Conservation (phyloP, 1,284 basidiomycete genomes). For the Prillingera fragicola region DNA sequence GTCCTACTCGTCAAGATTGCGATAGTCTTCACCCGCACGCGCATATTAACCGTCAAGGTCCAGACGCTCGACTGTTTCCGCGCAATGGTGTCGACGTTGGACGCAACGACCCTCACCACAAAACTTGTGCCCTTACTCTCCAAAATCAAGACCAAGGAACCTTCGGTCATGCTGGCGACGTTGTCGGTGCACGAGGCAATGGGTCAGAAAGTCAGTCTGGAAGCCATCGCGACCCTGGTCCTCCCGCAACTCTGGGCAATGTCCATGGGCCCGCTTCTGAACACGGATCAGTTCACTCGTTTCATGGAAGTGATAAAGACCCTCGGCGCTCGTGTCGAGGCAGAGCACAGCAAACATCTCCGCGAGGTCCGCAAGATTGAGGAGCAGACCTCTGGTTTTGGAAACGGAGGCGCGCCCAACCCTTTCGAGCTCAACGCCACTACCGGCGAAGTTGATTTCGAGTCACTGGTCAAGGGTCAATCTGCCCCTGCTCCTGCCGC, state of each 20-base stretch:
- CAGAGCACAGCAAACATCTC: conserved; percentile 47
- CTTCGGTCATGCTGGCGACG: conserved; percentile 89
- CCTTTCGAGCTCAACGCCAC: conserved; percentile 22
- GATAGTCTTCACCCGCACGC: conserved; percentile 84
- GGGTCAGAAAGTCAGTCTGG: conserved; percentile 89
- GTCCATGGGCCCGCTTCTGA: conserved; percentile 94
- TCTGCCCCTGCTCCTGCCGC: neutral
- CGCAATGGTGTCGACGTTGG: conserved; percentile 86
- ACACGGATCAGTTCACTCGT: conserved; percentile 80
- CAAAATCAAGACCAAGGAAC: conserved; percentile 93
- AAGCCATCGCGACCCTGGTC: conserved; percentile 88
- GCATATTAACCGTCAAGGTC: conserved; percentile 78
- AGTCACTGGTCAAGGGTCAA: conserved; percentile 42
- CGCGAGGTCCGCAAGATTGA: conserved; percentile 46
- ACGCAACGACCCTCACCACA: conserved; percentile 85
- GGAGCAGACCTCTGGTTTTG: conserved; percentile 33
- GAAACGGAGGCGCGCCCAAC: conserved; percentile 20
- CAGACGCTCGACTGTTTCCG: conserved; percentile 83
- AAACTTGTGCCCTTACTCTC: conserved; percentile 89
- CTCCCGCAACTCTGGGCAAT: conserved; percentile 92
- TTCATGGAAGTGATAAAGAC: conserved; percentile 63
- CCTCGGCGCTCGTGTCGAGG: conserved; percentile 44
- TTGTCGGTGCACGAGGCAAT: conserved; percentile 92
- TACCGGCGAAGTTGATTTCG: conserved; percentile 45
- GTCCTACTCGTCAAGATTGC: conserved; percentile 81